Base-by-base conservation (phyloP, 2,329 filamentous ascomycete genomes). In the Dothidotthia symphoricarpi region DNA sequence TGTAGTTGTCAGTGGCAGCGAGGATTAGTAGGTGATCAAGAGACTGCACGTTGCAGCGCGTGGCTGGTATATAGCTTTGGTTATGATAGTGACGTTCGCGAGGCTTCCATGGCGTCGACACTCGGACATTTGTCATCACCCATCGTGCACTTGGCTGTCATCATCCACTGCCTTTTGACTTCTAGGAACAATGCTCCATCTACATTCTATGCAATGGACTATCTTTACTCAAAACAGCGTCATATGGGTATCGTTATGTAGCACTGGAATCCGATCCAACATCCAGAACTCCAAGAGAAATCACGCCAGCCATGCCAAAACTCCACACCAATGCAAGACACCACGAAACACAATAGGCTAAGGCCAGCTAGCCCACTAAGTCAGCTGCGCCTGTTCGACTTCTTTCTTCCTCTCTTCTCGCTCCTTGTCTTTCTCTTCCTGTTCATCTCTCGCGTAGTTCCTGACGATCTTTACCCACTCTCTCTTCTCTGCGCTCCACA, bases 401-500 rank as follows among this genome's bases (percentile, higher is more conserved):
- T 12, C 26, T 30, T 53, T 45, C 22, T 41, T 48, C 6, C 36
- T 34, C 14, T 27, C 26, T 14, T 33, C 39, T 33, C 29, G 7
- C 25, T 27, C 11, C 13, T n/a, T 27, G 25, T 14, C 28, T 39
- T 13, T 31, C 14, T 22, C 25, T 31, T 25, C 16, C 36, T 29
- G 24, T 27, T 52, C 40, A 14, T 57, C 41, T 17, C 41, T 37
- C 11, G 27, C 37, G 4, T 47, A 8, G 3, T 46, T 53, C 13
- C 54, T 46, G 12, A 51, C 47, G 0, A 59, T 58, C 36, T 73
- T 77, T 25, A 81, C 60, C 82, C 82, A 85, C 50, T 80, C 73
- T 55, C 79, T 81, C 29, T 70, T 61, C 16, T 76, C 70, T 3
- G 75, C 67, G 29, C 77, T 66, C 81, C 82, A 86, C 24, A 63